A percentile compares a stretch with the other conserved stretches of the same genome.
Conservation (phyloP, 495 filamentous ascomycete genomes). For the Talaromyces trachyspermus region DNA sequence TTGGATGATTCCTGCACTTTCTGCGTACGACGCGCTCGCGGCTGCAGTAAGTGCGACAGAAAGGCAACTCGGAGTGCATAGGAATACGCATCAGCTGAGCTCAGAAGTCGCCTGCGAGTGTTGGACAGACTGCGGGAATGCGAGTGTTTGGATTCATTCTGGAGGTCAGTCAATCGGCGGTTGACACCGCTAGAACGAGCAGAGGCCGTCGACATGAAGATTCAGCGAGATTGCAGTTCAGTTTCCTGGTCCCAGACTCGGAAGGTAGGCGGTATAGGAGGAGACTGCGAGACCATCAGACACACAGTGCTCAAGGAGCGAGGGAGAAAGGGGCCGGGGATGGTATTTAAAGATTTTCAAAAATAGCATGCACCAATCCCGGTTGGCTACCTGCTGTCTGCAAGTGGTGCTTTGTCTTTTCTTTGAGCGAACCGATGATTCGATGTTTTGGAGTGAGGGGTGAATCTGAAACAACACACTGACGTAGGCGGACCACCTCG, state of each 20-base stretch:
- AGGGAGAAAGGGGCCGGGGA: not conserved
- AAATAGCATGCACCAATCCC: not conserved
- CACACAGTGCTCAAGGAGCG: not conserved
- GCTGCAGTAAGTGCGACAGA: constrained; percentile 87
- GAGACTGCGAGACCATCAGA: constrained; percentile 6
- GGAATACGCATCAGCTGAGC: constrained; percentile 71
- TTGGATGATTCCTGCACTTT: constrained; percentile 59
- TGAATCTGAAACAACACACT: constrained; percentile 9
- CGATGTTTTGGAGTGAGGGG: constrained; percentile 5
- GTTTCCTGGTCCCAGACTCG: not conserved
- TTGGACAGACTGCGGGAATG: constrained; percentile 45
- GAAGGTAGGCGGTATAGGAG: not conserved
- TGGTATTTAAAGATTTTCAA: not conserved
- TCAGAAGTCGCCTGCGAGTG: constrained; percentile 42
- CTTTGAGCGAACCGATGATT: not conserved
- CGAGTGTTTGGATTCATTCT: constrained; percentile 41
- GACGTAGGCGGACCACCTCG: constrained; percentile 6
- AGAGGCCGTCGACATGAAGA: constrained; percentile 50
- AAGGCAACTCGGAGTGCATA: constrained; percentile 88
- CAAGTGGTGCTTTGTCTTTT: not conserved
- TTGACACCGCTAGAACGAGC: constrained; percentile 46
- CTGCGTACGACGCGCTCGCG: constrained; percentile 77
- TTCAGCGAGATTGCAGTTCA: not conserved
- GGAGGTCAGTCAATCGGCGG: constrained; percentile 49
- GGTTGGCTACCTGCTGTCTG: not conserved